Evolutionary conservation across 345 rosid species (phyloP).

Genomic region (Hibiscus trionum): DNA sequence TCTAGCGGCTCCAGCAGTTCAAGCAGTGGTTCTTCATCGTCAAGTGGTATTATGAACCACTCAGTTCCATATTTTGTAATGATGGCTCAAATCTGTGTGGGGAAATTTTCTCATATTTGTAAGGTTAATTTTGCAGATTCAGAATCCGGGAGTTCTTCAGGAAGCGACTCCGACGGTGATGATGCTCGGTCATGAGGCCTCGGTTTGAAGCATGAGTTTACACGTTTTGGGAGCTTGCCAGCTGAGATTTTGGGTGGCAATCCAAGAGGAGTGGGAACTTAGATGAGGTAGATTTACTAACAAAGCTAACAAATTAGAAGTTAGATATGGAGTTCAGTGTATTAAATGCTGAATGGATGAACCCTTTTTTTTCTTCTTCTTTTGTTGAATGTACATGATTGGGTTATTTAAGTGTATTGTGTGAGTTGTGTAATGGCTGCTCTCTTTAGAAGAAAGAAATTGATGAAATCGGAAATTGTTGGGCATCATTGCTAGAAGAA

Average conservation of each 20-base stretch:
- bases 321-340: neutral
- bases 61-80: neutral
- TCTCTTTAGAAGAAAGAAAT: constrained; percentile 1
- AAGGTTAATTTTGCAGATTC: constrained; percentile 24
- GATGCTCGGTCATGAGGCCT: constrained; percentile 22
- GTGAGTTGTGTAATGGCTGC: constrained; percentile 7
- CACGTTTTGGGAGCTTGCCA: neutral
- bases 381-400: constrained; percentile 14
- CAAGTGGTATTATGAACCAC: constrained; percentile 41
- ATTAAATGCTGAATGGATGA: constrained; percentile 6
- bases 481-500: neutral
- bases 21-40: constrained; percentile 55
- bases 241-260: neutral
- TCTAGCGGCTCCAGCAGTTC: constrained; percentile 52
- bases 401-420: constrained; percentile 8
- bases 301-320: neutral
- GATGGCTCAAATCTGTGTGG: neutral
- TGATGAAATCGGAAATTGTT: neutral
- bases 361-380: too few species aligned
- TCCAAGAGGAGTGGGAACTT: neutral
- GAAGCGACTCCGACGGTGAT: constrained; percentile 32
- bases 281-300: constrained; percentile 15
- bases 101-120: constrained; percentile 2
- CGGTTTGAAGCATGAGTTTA: neutral
- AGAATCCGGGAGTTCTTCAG: constrained; percentile 32